Conservation (phyloP, 225 moss, liverwort and hornwort genomes). For the Polytrichum commune region DNA sequence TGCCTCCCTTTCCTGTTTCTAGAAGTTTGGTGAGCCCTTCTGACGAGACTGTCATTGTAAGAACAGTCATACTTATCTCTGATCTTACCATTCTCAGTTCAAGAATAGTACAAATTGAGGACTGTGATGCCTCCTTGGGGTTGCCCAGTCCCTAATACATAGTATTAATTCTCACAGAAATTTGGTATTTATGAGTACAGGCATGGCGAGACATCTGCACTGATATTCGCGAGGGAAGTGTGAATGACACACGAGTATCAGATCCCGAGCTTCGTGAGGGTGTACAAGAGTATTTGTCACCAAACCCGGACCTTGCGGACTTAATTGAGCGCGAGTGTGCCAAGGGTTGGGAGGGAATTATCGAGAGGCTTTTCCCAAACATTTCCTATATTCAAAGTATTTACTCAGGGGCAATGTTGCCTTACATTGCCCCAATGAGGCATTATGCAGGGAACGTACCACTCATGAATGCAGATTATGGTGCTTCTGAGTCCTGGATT, state of each 20-base stretch:
- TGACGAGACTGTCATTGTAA: not conserved
- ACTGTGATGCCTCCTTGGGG: too few relatives aligned
- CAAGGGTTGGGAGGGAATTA: slow-evolving; percentile 46
- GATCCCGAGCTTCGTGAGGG: slow-evolving; percentile 35
- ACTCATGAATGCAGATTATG: slow-evolving; percentile 46
- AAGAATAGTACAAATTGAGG: too few relatives aligned
- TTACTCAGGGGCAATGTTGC: slow-evolving; percentile 52
- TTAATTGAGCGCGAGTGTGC: slow-evolving; percentile 31
- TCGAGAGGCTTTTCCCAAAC: slow-evolving; percentile 67
- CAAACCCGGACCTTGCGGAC: slow-evolving; percentile 55
- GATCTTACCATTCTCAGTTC: too few relatives aligned
- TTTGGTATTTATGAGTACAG: slow-evolving; percentile 12
- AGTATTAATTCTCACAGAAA: not conserved
- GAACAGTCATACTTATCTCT: too few relatives aligned
- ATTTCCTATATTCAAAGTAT: slow-evolving; percentile 23
- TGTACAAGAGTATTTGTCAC: slow-evolving; percentile 33
- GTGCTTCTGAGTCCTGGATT: slow-evolving; percentile 59
- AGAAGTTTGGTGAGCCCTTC: not conserved
- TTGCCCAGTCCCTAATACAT: too few relatives aligned
- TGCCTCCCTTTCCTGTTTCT: not conserved
- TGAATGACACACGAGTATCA: slow-evolving; percentile 30
- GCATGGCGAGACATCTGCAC: slow-evolving; percentile 50
- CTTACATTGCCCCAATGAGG: slow-evolving; percentile 38
- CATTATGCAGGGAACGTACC: slow-evolving; percentile 43
- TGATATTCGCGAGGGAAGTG: slow-evolving; percentile 52